These are phyloP conservation scores for Fusarium gaditjirri DNA, from an alignment of 2,329 filamentous ascomycete genomes.

Conservation along the genomic window DNA sequence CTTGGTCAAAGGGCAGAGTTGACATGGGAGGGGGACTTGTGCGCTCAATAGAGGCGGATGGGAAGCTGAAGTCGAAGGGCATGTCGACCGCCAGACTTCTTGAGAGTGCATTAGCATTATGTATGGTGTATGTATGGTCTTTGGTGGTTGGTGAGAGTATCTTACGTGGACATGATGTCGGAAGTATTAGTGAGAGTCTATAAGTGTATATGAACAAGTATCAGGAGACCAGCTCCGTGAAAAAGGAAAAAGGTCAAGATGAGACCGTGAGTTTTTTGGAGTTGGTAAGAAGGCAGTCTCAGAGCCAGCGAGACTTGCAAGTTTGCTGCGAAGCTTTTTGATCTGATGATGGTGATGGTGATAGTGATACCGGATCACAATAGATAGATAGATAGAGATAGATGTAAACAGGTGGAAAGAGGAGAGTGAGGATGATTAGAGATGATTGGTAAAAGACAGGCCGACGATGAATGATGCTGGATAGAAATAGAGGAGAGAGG, in stretches of 20 bases:
- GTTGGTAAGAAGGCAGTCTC: conserved; percentile 11
- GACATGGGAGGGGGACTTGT: conserved; percentile 47
- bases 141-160: conserved; percentile 4
- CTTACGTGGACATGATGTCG: conserved; percentile 51
- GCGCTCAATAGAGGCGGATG: conserved; percentile 49
- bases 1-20: conserved; percentile 64
- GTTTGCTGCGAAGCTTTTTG: conserved; percentile 35
- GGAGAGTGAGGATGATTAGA: conserved; percentile 4
- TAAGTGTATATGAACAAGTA: conserved; percentile 28
- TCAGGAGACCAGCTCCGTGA: conserved; percentile 41
- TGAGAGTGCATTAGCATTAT: conserved; percentile 31
- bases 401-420: not conserved
- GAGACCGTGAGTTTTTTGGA: conserved; percentile 18
- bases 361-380: conserved; percentile 40
- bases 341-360: conserved; percentile 26
- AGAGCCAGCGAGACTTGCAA: conserved; percentile 8
- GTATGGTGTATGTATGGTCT: not conserved
- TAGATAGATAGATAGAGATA: not conserved
- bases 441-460: conserved; percentile 44
- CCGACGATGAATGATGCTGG: conserved; percentile 31
- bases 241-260: conserved; percentile 7
- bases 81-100: conserved; percentile 70
- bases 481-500: not conserved
- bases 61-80: conserved; percentile 70
- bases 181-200: conserved; percentile 38